Base-by-base conservation (phyloP, 2,329 filamentous ascomycete genomes). In the Fusarium drepaniforme region DNA sequence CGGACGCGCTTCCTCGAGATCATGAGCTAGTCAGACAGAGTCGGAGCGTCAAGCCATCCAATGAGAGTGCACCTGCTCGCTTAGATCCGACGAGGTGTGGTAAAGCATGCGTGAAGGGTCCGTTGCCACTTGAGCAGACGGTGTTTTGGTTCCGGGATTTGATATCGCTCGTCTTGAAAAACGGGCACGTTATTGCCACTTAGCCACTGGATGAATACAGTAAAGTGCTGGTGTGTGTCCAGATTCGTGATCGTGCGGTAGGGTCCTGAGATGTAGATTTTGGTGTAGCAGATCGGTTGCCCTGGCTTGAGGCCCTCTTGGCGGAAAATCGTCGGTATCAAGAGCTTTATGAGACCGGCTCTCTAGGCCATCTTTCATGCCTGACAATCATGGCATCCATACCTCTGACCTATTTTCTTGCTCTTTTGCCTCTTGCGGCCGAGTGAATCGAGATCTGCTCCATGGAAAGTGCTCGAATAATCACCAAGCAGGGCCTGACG, bases 1-100 rank as follows among this genome's bases (percentile, higher is more conserved):
- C 67, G 30, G 53, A 70, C 75, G 79, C 76, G 75, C 69, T 73
- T 80, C 72, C 35, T 67, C 11, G 46, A 73, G 78, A 81, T 83
- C 81, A 76, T 67, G 44, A 60, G 23, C 51, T 46, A 57, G 46
- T 30, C 49, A 56, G 46, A 44, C 61, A 49, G 51, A 49, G 25
- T 56, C 49, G 44, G 25, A 70, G 64, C 70, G 64, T 30, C 49
- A 63, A 64, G 9, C 8, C 37, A 40, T 3, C 75, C 73, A 78
- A 78, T 78, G 30, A 67, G 58, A 74, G 18, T 2, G 38, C 33
- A 28, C 67, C 49, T 57, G 23, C 25, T 67, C 58, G 46, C 60
- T 57, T 49, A 56, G 37, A 70, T 77, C 71, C 51, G 57, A 72
- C 18, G 25, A 62, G 8, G 44, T 56, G 68, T 77, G 66, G 70